Evolutionary conservation across 2,329 filamentous ascomycete species (phyloP), one percentile per base, ranked within the genome.

Genomic region (Claviceps quebecensis): DNA sequence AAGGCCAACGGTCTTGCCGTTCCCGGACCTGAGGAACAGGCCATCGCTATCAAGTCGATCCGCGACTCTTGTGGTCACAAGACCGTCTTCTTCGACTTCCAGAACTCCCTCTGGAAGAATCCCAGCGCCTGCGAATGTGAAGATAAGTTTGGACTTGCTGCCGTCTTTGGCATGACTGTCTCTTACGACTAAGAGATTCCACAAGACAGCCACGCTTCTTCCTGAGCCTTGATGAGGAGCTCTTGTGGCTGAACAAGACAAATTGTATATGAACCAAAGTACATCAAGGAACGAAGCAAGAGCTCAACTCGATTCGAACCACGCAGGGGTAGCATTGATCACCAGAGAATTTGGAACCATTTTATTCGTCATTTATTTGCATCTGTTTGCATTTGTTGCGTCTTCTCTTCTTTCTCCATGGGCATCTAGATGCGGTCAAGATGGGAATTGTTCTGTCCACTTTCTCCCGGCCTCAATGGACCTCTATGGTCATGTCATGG

Each of bases 91-190:
- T 94, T 96, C 80, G 86, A 82, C 59, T 88, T 77, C 71, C 73
- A 78, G 61, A 73, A 94, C 62, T 90, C 96, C 67, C 56, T 68
- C 59, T 97, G 90, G 90, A 96, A 96, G 82, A 61, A 70, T 41
- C 69, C 77, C 34, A 85, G 84, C 58, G 66, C 69, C 37, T 87
- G 81, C 69, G 70, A 70, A 55, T 87, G 89, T 61, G 90, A 96
- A 82, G 80, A 83, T 71, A 74, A 76, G 75, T 96, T 87, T 79
- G 87, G 89, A 56, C 82, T 61, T n/a, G 51, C 50, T 14, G 26
- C 49, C 11, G 26, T 45, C 16, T 60, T 60, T n/a, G 29, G 16
- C 26, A 19, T 48, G 36, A 26, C 16, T 6, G 3, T 40, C 2
- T 45, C n/a, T 26, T 47, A 45, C 43, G 38, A 41, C n/a, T n/a